These are phyloP conservation scores for Gyrodon lividus DNA, from an alignment of 768 basidiomycete genomes.

Conservation along the genomic window DNA sequence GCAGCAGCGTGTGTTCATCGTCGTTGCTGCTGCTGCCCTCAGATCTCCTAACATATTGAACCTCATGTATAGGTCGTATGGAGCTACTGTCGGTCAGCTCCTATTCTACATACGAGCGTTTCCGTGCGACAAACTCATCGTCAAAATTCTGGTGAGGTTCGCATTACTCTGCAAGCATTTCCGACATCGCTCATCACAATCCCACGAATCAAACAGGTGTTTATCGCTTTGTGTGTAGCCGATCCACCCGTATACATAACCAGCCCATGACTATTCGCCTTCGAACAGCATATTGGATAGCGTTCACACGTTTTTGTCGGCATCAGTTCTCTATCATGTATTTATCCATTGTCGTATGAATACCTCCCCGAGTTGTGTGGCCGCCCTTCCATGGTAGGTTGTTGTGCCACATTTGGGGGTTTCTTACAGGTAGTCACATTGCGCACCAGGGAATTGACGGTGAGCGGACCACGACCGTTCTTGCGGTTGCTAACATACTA, in stretches of 20 bases:
- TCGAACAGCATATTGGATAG: no score
- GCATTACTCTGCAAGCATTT: no score
- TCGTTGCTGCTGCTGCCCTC: not conserved
- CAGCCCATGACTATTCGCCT: no score
- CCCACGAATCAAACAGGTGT: no score
- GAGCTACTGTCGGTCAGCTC: conserved; percentile 16
- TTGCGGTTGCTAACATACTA: not conserved
- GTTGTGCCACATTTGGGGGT: no score
- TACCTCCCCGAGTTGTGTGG: no score
- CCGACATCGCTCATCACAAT: no score
- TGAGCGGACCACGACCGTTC: not conserved
- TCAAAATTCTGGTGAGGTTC: conserved; percentile 17
- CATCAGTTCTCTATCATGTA: no score
- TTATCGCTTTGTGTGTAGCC: no score
- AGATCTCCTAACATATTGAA: not conserved
- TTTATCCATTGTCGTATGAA: no score
- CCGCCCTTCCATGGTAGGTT: not conserved
- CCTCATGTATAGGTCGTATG: conserved; percentile 17
- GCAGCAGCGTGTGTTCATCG: conserved; percentile 12
- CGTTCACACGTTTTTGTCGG: no score
- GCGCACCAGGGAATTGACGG: conserved; percentile 2
- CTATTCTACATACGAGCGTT: conserved; percentile 17
- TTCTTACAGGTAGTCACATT: not conserved
- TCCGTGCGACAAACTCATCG: conserved; percentile 9
- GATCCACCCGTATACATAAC: no score